phyloP scores from a whole-genome alignment of 352 stramenopile genomes.

The Phytophthora chlamydospora region DNA sequence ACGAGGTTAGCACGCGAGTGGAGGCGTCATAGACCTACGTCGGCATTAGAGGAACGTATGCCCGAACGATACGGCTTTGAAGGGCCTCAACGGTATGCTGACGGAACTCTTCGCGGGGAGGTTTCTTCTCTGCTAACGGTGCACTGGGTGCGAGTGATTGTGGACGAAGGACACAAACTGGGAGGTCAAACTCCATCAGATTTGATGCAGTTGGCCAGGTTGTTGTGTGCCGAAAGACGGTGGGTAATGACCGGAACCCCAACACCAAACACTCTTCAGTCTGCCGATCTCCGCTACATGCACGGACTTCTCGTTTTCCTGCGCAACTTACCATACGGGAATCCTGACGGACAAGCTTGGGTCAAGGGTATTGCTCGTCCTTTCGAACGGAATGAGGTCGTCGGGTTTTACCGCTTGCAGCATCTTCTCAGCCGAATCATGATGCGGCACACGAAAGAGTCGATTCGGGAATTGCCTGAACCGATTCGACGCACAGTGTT shows the following conservation, averaged over 20 bases:
- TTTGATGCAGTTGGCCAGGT: conserved; percentile 83
- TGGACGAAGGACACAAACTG: conserved; percentile 96
- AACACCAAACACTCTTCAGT: conserved; percentile 89
- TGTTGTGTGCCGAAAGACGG: conserved; percentile 83
- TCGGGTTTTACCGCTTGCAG: conserved; percentile 77
- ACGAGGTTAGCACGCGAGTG: conserved; percentile 65
- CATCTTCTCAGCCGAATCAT: conserved; percentile 92
- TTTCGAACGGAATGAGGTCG: conserved; percentile 65
- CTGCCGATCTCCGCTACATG: conserved; percentile 88
- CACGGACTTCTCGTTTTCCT: conserved; percentile 93
- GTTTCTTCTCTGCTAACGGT: conserved; percentile 67
- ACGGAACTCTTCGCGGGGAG: conserved; percentile 58
- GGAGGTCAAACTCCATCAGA: conserved; percentile 66
- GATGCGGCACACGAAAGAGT: conserved; percentile 95
- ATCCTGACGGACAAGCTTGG: conserved; percentile 73
- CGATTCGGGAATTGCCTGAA: conserved; percentile 72
- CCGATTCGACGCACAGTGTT: conserved; percentile 55
- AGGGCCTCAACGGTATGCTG: conserved; percentile 53
- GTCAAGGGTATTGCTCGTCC: conserved; percentile 75
- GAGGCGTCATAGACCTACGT: conserved; percentile 64
- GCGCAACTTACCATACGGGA: conserved; percentile 86
- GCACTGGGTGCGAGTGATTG: conserved; percentile 91
- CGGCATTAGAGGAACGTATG: conserved; percentile 61
- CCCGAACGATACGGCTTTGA: conserved; percentile 80
- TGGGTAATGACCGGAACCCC: conserved; percentile 99